phyloP scores from a whole-genome alignment of 768 basidiomycete genomes.

The Lepiota brunneoincarnata region DNA sequence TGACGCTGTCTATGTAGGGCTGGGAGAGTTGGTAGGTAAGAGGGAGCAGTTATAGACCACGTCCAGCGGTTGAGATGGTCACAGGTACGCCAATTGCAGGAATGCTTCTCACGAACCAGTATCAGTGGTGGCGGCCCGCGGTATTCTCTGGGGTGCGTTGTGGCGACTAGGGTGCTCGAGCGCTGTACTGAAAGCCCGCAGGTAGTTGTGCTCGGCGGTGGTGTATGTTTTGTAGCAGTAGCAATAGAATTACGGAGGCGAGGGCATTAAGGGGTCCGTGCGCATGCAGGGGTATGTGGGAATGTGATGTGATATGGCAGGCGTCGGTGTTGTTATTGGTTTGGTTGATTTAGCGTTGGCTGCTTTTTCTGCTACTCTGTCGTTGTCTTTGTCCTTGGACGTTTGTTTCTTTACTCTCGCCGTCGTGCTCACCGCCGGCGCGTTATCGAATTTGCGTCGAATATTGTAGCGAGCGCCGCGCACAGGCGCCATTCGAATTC shows the following conservation, averaged over 20 bases:
- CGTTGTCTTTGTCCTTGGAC: slow-evolving; percentile 19
- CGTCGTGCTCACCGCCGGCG: slow-evolving; percentile 28
- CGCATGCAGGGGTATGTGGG: slow-evolving; percentile 20
- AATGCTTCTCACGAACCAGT: slow-evolving; percentile 15
- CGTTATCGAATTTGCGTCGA: slow-evolving; percentile 19
- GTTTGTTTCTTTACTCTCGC: slow-evolving; percentile 23
- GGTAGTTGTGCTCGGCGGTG: background rate
- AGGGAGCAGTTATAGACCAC: background rate
- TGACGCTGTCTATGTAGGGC: slow-evolving; percentile 6
- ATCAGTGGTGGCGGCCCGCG: slow-evolving; percentile 14
- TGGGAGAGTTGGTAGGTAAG: slow-evolving; percentile 15
- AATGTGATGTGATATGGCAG: slow-evolving; percentile 11
- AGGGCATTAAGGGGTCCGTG: slow-evolving; percentile 19
- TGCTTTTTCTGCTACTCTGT: slow-evolving; percentile 16
- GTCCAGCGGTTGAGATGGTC: background rate
- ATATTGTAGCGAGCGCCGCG: slow-evolving; percentile 19
- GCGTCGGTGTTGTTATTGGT: slow-evolving; percentile 21
- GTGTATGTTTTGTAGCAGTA: background rate
- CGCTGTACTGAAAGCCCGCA: background rate
- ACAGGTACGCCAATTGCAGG: slow-evolving; percentile 17
- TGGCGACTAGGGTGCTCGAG: background rate
- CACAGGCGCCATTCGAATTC: slow-evolving; percentile 33
- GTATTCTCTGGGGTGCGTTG: slow-evolving; percentile 13
- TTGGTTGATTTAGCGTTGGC: slow-evolving; percentile 22
- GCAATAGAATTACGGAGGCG: background rate